Percentiles rank a stretch among this genome's conserved stretches.
Evolutionary conservation across 2,329 filamentous ascomycete genomes (phyloP).

Genomic region (Fusarium secorum): DNA sequence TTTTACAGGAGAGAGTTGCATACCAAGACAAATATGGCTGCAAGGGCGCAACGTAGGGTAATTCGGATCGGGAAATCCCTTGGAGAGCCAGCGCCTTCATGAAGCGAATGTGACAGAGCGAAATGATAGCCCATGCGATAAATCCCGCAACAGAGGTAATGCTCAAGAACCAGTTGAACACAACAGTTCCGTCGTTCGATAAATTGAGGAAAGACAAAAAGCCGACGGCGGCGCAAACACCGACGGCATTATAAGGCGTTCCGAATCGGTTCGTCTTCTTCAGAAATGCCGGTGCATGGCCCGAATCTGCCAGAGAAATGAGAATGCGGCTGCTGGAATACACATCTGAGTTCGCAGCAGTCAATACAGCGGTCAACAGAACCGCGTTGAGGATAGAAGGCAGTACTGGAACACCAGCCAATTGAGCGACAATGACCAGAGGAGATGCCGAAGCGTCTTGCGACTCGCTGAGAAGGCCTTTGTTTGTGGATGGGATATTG

Average conservation of each 20-base stretch:
- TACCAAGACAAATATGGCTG: slow-evolving; percentile 66
- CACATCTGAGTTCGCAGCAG: slow-evolving; percentile 66
- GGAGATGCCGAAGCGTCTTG: slow-evolving; percentile 62
- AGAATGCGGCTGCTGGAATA: slow-evolving; percentile 75
- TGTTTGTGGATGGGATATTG: slow-evolving; percentile 46
- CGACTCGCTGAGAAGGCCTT: slow-evolving; percentile 62
- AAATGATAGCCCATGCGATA: slow-evolving; percentile 67
- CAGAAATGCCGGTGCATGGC: slow-evolving; percentile 70
- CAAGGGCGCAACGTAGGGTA: slow-evolving; percentile 60
- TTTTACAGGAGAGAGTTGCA: too few relatives aligned
- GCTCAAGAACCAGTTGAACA: slow-evolving; percentile 77
- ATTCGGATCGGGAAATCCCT: slow-evolving; percentile 49
- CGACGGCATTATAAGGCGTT: slow-evolving; percentile 63
- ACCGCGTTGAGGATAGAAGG: slow-evolving; percentile 73
- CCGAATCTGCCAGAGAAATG: slow-evolving; percentile 71
- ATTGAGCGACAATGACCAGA: slow-evolving; percentile 72
- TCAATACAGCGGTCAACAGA: slow-evolving; percentile 71
- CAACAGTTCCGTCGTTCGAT: slow-evolving; percentile 65
- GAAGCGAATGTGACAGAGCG: slow-evolving; percentile 67
- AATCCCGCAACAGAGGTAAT: slow-evolving; percentile 69
- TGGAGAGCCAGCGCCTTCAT: slow-evolving; percentile 62
- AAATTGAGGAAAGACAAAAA: slow-evolving; percentile 76
- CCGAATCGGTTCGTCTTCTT: slow-evolving; percentile 66
- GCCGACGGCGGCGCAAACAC: slow-evolving; percentile 64
- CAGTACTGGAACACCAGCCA: slow-evolving; percentile 68